Percentiles rank a stretch among this genome's conserved stretches.
These are phyloP conservation scores for Pseudogymnoascus sp. DNA, from an alignment of 2,329 filamentous ascomycete genomes.

Conservation along the genomic window DNA sequence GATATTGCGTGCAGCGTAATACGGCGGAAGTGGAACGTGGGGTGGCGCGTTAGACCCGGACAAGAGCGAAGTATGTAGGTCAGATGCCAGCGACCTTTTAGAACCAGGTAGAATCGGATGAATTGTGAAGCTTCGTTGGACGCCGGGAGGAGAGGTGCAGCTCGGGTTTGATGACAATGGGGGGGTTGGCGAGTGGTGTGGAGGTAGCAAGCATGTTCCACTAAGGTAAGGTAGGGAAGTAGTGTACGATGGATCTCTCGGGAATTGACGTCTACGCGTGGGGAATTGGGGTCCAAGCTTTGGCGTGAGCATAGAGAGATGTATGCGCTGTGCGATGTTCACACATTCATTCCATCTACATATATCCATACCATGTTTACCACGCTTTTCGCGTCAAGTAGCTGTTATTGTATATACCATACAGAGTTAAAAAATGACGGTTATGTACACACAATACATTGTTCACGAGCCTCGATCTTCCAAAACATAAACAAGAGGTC, in stretches of 20 bases:
- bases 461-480: slow-evolving; percentile 1
- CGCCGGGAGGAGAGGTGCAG: slow-evolving; percentile 4
- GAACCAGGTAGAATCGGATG: neutral
- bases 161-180: slow-evolving; percentile 6
- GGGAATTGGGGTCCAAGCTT: slow-evolving; percentile 8
- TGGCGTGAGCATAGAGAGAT: neutral
- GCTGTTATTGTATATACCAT: neutral
- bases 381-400: neutral
- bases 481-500: slow-evolving; percentile 6
- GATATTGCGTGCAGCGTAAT: slow-evolving; percentile 1
- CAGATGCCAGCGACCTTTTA: slow-evolving; percentile 6
- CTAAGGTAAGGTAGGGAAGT: slow-evolving; percentile 6
- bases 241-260: slow-evolving; percentile 9
- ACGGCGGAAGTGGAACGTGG: slow-evolving; percentile 8
- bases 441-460: neutral
- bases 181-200: slow-evolving; percentile 7
- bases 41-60: slow-evolving; percentile 3
- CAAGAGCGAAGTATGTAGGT: slow-evolving; percentile 1
- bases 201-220: slow-evolving; percentile 8
- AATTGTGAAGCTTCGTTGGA: slow-evolving; percentile 2
- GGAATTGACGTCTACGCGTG: slow-evolving; percentile 6
- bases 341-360: neutral
- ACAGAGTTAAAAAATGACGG: neutral
- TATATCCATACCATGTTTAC: neutral
- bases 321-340: neutral